These are phyloP conservation scores for Pestalotiopsis sp. DNA, from an alignment of 2,329 filamentous ascomycete species.

Conservation along the genomic window DNA sequence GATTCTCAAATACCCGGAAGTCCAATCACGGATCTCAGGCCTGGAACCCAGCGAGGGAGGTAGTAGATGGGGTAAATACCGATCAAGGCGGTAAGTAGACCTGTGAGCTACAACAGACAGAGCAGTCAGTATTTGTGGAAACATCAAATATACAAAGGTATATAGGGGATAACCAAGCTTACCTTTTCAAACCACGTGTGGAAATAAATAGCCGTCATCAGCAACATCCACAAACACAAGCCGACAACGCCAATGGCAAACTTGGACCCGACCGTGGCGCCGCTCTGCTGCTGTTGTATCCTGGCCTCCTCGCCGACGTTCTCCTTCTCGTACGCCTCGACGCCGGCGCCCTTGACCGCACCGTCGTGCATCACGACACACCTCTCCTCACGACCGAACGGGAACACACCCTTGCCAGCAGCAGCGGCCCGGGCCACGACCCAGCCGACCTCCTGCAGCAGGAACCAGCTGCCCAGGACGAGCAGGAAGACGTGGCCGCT, in stretches of 20 bases:
- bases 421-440: slow-evolving; percentile 45
- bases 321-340: slow-evolving; percentile 42
- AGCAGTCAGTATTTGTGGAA: background rate
- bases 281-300: slow-evolving; percentile 29
- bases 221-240: slow-evolving; percentile 89
- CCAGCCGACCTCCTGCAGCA: slow-evolving; percentile 78
- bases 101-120: slow-evolving; percentile 47
- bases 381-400: slow-evolving; percentile 60
- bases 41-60: slow-evolving; percentile 27
- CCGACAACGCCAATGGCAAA: slow-evolving; percentile 66
- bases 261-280: slow-evolving; percentile 52
- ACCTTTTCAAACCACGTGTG: slow-evolving; percentile 99
- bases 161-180: slow-evolving; percentile 27
- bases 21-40: slow-evolving; percentile 23
- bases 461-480: slow-evolving; percentile 78
- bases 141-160: background rate
- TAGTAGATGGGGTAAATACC: slow-evolving; percentile 27
- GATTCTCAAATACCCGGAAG: slow-evolving; percentile 26
- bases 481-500: slow-evolving; percentile 94
- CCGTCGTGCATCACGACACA: slow-evolving; percentile 69
- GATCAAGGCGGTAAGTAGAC: slow-evolving; percentile 31
- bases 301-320: slow-evolving; percentile 1
- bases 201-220: slow-evolving; percentile 99
- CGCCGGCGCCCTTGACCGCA: slow-evolving; percentile 60
- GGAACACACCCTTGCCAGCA: background rate